These are phyloP conservation scores for Clathrospora elynae DNA, from an alignment of 2,329 filamentous ascomycete species.

Conservation along the genomic window DNA sequence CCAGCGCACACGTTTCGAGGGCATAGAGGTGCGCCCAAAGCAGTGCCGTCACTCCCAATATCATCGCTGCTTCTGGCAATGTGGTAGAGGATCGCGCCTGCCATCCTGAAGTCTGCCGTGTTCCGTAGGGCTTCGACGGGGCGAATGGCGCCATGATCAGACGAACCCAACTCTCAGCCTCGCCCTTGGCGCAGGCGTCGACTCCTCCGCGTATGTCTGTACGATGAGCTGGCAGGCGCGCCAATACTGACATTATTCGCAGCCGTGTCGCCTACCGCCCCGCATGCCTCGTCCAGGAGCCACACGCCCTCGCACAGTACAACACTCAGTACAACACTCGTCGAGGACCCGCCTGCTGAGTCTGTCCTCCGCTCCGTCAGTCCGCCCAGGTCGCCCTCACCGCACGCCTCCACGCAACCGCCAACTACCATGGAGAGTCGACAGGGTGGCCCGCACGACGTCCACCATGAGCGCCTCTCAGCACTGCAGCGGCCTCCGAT, in stretches of 20 bases:
- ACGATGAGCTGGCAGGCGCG: constrained; percentile 49
- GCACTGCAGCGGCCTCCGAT: constrained; percentile 38
- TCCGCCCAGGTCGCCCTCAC: constrained; percentile 56
- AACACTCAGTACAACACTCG: too few species aligned
- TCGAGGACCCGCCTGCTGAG: constrained; percentile 57
- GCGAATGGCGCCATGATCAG: constrained; percentile 44
- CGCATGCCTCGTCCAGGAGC: constrained; percentile 59
- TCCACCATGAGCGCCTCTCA: constrained; percentile 13
- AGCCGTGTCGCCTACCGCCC: constrained; percentile 60
- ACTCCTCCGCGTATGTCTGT: constrained; percentile 65
- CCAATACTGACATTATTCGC: constrained; percentile 38
- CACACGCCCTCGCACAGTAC: constrained; percentile 59
- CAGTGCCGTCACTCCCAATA: constrained; percentile 23
- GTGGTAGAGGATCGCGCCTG: constrained; percentile 20
- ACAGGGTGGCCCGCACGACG: constrained; percentile 39
- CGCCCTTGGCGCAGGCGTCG: constrained; percentile 65
- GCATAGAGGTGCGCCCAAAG: constrained; percentile 22
- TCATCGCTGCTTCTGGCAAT: constrained; percentile 26
- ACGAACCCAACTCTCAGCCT: constrained; percentile 49
- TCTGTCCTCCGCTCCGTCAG: constrained; percentile 61
- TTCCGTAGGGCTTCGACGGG: constrained; percentile 15
- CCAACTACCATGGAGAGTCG: constrained; percentile 46
- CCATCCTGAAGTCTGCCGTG: constrained; percentile 9
- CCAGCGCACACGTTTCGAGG: constrained; percentile 29
- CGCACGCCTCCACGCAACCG: constrained; percentile 32